Evolutionary conservation across 2,329 filamentous ascomycete species (phyloP).

Genomic region (Colletotrichum sp.): DNA sequence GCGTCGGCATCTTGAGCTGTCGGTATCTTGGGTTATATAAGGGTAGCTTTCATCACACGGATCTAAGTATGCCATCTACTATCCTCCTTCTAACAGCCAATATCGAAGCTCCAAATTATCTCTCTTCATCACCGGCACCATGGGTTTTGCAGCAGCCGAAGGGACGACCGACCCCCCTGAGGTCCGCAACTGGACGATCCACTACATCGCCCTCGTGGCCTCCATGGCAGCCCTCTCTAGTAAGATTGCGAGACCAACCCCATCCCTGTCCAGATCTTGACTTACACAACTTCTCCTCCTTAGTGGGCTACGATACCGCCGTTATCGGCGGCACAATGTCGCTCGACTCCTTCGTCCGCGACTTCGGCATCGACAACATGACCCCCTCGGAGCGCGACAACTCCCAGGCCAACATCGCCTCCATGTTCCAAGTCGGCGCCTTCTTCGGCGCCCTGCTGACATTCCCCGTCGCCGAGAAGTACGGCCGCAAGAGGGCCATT

Average conservation of each 20-base stretch:
- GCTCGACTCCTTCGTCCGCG: conserved; percentile 24
- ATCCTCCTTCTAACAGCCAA: background rate
- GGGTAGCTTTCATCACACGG: background rate
- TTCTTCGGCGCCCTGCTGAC: conserved; percentile 59
- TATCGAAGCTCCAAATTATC: background rate
- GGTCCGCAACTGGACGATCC: conserved; percentile 38
- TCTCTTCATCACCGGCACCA: background rate
- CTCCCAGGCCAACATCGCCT: conserved; percentile 34
- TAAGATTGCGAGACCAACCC: conserved; percentile 14
- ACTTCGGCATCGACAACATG: conserved; percentile 20
- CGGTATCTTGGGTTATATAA: background rate
- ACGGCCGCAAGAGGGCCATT: conserved; percentile 58
- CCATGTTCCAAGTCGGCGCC: conserved; percentile 60
- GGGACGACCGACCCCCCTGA: conserved; percentile 37
- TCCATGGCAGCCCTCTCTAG: conserved; percentile 38
- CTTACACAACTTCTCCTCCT: background rate
- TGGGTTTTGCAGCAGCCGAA: conserved; percentile 33
- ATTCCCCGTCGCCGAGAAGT: conserved; percentile 59
- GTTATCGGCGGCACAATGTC: conserved; percentile 29
- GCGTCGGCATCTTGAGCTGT: background rate
- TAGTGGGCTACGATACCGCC: conserved; percentile 23
- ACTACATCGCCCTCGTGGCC: conserved; percentile 33
- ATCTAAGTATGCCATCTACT: too few species aligned
- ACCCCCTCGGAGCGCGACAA: conserved; percentile 13
- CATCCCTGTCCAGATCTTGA: background rate